Conservation (phyloP, 805 yeast genomes). For the Barnettozyma salicaria region DNA sequence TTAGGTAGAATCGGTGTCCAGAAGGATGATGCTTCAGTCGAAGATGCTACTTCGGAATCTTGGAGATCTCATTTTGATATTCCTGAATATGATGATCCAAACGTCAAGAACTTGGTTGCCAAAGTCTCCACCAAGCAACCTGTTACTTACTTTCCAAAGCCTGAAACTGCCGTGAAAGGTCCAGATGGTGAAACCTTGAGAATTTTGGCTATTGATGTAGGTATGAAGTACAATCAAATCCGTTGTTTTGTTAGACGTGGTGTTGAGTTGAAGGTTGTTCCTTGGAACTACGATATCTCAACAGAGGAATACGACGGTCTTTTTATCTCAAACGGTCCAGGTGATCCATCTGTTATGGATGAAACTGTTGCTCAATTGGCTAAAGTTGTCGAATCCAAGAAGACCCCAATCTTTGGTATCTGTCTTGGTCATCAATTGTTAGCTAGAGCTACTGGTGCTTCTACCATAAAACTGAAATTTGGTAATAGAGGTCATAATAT, state of each 20-base stretch:
- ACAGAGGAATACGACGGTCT: constrained; percentile 87
- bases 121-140: constrained; percentile 80
- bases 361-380: constrained; percentile 57
- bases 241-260: constrained; percentile 96
- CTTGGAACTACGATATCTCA: constrained; percentile 87
- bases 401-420: constrained; percentile 93
- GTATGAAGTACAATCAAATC: constrained; percentile 96
- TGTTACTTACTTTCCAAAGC: constrained; percentile 65
- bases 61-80: constrained; percentile 64
- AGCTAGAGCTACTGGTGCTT: constrained; percentile 94
- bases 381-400: constrained; percentile 52
- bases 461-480: constrained; percentile 84
- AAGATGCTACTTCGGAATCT: constrained; percentile 30
- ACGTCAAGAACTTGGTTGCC: constrained; percentile 84
- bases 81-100: constrained; percentile 93
- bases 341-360: constrained; percentile 90
- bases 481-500: constrained; percentile 99
- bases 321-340: constrained; percentile 97
- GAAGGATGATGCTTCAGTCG: constrained; percentile 31
- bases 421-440: constrained; percentile 97
- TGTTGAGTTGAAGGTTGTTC: constrained; percentile 91
- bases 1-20: constrained; percentile 81
- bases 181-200: constrained; percentile 73
- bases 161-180: constrained; percentile 46
- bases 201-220: constrained; percentile 90